Evolutionary conservation across 2,329 filamentous ascomycete species (phyloP).

Genomic region (Eutypa lata): DNA sequence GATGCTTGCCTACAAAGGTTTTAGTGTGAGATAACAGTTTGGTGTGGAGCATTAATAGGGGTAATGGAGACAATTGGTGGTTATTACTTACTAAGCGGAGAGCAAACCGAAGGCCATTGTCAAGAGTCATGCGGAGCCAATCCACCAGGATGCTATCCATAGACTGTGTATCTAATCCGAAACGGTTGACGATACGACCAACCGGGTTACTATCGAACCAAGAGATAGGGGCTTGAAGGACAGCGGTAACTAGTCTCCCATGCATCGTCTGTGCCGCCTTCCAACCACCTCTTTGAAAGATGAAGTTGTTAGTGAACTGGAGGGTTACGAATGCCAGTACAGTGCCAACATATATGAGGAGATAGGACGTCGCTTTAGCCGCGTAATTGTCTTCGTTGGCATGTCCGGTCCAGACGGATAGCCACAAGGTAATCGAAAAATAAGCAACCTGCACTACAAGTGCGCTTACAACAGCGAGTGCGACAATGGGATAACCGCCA

Average conservation of each 20-base stretch:
- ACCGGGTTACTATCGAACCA: conserved; percentile 51
- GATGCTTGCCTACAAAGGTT: conserved; percentile 31
- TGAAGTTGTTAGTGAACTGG: conserved; percentile 13
- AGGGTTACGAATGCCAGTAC: conserved; percentile 3
- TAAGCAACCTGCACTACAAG: conserved; percentile 20
- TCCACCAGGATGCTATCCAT: conserved; percentile 45
- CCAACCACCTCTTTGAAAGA: conserved; percentile 37
- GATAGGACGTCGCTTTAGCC: neutral
- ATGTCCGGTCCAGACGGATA: conserved; percentile 14
- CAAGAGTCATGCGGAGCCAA: conserved; percentile 38
- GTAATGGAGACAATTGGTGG: too few species aligned
- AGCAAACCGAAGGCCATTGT: conserved; percentile 38
- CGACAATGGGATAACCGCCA: conserved; percentile 10
- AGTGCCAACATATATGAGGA: conserved; percentile 3
- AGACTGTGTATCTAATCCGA: conserved; percentile 50
- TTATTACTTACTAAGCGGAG: conserved; percentile 34
- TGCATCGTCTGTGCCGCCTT: conserved; percentile 47
- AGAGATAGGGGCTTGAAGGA: conserved; percentile 47
- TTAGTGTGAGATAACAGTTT: too few species aligned
- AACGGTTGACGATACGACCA: conserved; percentile 49
- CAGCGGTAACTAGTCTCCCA: conserved; percentile 42
- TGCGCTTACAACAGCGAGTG: conserved; percentile 10
- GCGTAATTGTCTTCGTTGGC: too few species aligned
- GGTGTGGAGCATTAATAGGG: too few species aligned
- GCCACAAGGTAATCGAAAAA: conserved; percentile 18